Evolutionary conservation across 768 basidiomycete species (phyloP).

Genomic region (Holtermannia corniformis): DNA sequence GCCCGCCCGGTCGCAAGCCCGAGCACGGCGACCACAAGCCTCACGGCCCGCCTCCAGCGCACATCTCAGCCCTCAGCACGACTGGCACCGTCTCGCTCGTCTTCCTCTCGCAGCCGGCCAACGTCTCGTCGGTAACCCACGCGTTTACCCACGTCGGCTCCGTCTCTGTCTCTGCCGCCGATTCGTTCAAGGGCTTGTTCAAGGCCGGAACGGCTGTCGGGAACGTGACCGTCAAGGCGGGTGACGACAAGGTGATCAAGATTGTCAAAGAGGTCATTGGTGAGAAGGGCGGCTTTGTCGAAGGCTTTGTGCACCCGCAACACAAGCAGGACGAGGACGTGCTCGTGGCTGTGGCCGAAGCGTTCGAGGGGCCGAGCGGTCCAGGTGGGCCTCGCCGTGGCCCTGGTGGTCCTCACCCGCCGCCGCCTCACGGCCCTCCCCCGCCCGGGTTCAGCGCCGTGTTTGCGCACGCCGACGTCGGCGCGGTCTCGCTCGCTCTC

Average conservation of each 20-base stretch:
- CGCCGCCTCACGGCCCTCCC: constrained; percentile 7
- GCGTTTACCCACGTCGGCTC: constrained; percentile 15
- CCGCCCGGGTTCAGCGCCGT: constrained; percentile 13
- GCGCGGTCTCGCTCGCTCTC: constrained; percentile 13
- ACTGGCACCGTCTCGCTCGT: constrained; percentile 20
- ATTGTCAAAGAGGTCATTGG: constrained; percentile 11
- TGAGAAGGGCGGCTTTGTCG: constrained; percentile 12
- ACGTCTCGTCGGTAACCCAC: constrained; percentile 12
- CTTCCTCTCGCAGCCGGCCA: constrained; percentile 9
- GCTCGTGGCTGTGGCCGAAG: neutral
- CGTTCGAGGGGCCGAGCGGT: constrained; percentile 1
- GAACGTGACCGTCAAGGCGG: constrained; percentile 6
- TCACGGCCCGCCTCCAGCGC: constrained; percentile 8
- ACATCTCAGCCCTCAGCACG: constrained; percentile 16
- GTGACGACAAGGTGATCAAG: constrained; percentile 17
- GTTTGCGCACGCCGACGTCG: constrained; percentile 22
- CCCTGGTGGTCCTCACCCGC: constrained; percentile 2
- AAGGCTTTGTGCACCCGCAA: constrained; percentile 15
- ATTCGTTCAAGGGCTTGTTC: constrained; percentile 22
- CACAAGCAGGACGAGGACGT: constrained; percentile 1
- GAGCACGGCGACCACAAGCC: neutral
- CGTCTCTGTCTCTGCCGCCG: constrained; percentile 9
- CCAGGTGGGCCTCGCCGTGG: constrained; percentile 4
- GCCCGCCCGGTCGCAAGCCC: constrained; percentile 1
- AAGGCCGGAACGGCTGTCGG: constrained; percentile 15